Evolutionary conservation across 2,329 filamentous ascomycete genomes (phyloP), one percentile per base, ranked within the genome.

Genomic region (Ascochyta fabae): DNA sequence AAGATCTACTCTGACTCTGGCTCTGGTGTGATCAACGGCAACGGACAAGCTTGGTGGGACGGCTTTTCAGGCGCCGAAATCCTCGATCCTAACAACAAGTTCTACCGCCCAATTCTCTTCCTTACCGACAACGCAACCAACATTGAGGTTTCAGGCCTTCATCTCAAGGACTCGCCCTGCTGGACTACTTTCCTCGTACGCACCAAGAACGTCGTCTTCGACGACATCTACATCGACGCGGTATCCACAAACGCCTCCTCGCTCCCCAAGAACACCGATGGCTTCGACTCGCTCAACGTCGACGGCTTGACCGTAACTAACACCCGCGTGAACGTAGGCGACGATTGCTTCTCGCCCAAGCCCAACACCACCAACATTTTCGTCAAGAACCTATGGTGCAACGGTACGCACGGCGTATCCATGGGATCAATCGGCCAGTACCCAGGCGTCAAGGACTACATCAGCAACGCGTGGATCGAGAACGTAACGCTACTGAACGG

Each of bases 101-200:
- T 83, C 62, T 80, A 83, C 29, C 81, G 85, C 0, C 85, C 85
- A 0, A 83, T 86, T 26, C 77, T 87, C 3, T 87, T 87, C 73
- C 77, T 86, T 34, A 85, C 83, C 0, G 83, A 87, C 67, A 86
- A 87, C 43, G 81, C 84, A 0, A 87, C 84, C 4, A 82, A 85
- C 22, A 68, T 87, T 2, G 78, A 79, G 3, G 79, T 87, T 5
- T 79, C 82, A 33, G 85, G 85, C 1, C 84, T 87, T 48, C 81
- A 82, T 15, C 79, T 86, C 62, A 81, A 85, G 56, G 83, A 86
- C 68, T 86, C 83, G 0, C 85, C 85, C 1, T 86, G 83, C 75
- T 87, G 85, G 85, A 86, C 82, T 2, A 88, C 85, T 65, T 87
- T 87, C 61, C 76, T 87, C 33, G 83, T 87, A 13, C 80, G 81